These are phyloP conservation scores for Trichoderma cornu-damae DNA, from an alignment of 2,329 filamentous ascomycete genomes.

Conservation along the genomic window DNA sequence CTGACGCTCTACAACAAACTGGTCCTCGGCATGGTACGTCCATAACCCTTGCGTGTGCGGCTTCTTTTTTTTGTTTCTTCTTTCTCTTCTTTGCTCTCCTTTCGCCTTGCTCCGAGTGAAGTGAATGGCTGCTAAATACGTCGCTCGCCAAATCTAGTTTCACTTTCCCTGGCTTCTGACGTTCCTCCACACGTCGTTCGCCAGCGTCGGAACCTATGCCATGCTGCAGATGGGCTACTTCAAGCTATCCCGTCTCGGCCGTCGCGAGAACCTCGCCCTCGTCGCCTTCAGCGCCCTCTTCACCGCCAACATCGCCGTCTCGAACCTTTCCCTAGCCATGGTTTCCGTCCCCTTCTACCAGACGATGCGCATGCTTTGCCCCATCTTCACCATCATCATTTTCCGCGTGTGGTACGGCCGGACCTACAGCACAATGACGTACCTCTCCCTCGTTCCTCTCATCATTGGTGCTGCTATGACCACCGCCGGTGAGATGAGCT, in stretches of 20 bases:
- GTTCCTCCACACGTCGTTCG: slow-evolving; percentile 52
- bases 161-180: slow-evolving; percentile 58
- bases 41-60: background rate
- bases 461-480: slow-evolving; percentile 55
- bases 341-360: slow-evolving; percentile 64
- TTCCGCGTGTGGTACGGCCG: slow-evolving; percentile 53
- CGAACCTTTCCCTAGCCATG: slow-evolving; percentile 57
- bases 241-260: slow-evolving; percentile 46
- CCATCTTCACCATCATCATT: slow-evolving; percentile 58
- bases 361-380: slow-evolving; percentile 57
- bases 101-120: no score
- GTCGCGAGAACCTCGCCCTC: slow-evolving; percentile 51
- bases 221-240: slow-evolving; percentile 50
- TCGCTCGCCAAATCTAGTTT: slow-evolving; percentile 39
- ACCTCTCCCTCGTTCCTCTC: slow-evolving; percentile 56
- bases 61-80: no score
- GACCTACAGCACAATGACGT: slow-evolving; percentile 51
- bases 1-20: slow-evolving; percentile 57
- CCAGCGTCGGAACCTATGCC: slow-evolving; percentile 50
- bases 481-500: slow-evolving; percentile 59
- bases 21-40: slow-evolving; percentile 46
- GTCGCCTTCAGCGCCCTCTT: slow-evolving; percentile 56
- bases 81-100: no score
- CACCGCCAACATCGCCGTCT: slow-evolving; percentile 59
- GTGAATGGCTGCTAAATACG: background rate